Base-by-base conservation (phyloP, 768 basidiomycete genomes). In the Collybia mongolica region DNA sequence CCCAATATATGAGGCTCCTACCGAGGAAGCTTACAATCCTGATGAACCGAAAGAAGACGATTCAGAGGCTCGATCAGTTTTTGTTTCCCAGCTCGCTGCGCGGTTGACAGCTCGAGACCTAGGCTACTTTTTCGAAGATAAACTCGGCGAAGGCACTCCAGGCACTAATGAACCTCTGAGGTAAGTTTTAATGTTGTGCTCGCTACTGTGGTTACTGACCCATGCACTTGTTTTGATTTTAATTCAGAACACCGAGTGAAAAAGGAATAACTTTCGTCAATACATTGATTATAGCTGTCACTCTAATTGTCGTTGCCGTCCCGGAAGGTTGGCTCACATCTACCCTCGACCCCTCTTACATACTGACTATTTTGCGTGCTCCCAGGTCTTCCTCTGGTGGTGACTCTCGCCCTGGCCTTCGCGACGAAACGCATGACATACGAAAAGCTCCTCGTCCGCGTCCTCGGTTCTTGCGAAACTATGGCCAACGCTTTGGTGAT, bases 381-480 rank as follows among this genome's bases (percentile, higher is more conserved):
- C n/a, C n/a, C n/a, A n/a, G n/a, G n/a, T n/a, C n/a, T n/a, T n/a
- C n/a, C n/a, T n/a, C n/a, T n/a, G n/a, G n/a, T n/a, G n/a, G n/a
- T n/a, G n/a, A n/a, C n/a, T n/a, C n/a, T n/a, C n/a, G n/a, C n/a
- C n/a, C n/a, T n/a, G n/a, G n/a, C n/a, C n/a, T n/a, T n/a, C 62
- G 97, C 96, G 0, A 99, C 97, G 41, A 94, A 90, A 61, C 87
- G 96, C n/a, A 98, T 98, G 97, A 91, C 95, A 8, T 81, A 86
- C 61, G 90, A 94, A 68, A 97, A 97, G 47, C 76, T 98, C 0
- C 83, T 99, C 37, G 97, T 98, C 23, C 93, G 96, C 48, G 91
- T 98, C 3, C 82, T 99, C 28, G 91, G 91, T 6, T 94, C 94
- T 11, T 98, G 96, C 68, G 97, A 99, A 72, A 98, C 93, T 0